These are phyloP conservation scores for Boeremia lycopersici DNA, from an alignment of 2,329 filamentous ascomycete genomes.

Conservation along the genomic window DNA sequence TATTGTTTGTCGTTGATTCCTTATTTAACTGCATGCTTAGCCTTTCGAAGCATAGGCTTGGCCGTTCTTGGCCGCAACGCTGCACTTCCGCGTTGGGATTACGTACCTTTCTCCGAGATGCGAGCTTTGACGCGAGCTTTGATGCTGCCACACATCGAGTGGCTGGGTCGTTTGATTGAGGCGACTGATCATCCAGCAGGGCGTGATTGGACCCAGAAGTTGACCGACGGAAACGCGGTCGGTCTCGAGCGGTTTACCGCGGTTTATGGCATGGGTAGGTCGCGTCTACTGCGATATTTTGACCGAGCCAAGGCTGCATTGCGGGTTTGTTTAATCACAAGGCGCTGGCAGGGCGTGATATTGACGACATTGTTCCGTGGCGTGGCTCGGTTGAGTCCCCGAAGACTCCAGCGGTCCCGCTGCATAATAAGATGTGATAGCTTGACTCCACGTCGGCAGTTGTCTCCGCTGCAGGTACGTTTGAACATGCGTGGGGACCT, in stretches of 20 bases:
- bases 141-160: slow-evolving; percentile 6
- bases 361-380: slow-evolving; percentile 1
- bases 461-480: too few species aligned
- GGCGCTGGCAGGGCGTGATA: slow-evolving; percentile 1
- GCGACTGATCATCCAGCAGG: slow-evolving; percentile 1
- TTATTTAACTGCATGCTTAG: slow-evolving; percentile 15
- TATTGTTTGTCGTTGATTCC: slow-evolving; percentile 17
- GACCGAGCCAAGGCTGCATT: slow-evolving; percentile 5
- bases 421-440: too few species aligned
- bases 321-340: neutral
- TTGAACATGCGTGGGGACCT: too few species aligned
- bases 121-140: neutral
- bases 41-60: slow-evolving; percentile 11
- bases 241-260: slow-evolving; percentile 13
- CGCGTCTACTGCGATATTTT: slow-evolving; percentile 6
- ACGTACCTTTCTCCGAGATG: slow-evolving; percentile 20
- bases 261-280: neutral
- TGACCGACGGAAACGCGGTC: slow-evolving; percentile 12
- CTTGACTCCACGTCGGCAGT: too few species aligned
- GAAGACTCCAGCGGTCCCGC: neutral
- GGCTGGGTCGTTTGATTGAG: slow-evolving; percentile 6
- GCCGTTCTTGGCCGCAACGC: slow-evolving; percentile 17
- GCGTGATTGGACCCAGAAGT: slow-evolving; percentile 10
- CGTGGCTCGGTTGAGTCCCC: neutral
- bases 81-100: slow-evolving; percentile 6